A percentile compares a stretch with the other conserved stretches of the same genome.
phyloP scores from a whole-genome alignment of 208 protist genomes.

The Acanthamoeba divionensis region DNA sequence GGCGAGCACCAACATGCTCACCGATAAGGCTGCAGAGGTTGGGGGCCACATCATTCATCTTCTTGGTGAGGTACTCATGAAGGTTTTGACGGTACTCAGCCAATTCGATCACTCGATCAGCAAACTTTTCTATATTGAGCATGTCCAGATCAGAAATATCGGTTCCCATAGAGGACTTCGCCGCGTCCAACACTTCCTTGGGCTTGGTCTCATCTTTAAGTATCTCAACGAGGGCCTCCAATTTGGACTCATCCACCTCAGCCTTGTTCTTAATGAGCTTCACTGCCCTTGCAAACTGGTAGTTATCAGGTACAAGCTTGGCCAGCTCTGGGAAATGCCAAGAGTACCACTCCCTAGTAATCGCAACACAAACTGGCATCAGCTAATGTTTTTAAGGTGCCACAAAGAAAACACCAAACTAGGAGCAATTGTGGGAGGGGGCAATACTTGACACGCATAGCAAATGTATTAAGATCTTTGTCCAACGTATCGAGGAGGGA shows the following conservation, averaged over 20 bases:
- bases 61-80: constrained; percentile 94
- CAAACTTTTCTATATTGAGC: constrained; percentile 92
- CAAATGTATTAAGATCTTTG: constrained; percentile 99
- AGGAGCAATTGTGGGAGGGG: too few species aligned
- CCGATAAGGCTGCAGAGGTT: constrained; percentile 97
- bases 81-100: constrained; percentile 89
- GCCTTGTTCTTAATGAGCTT: constrained; percentile 85
- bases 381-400: background rate
- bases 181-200: constrained; percentile 86
- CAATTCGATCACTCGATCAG: constrained; percentile 90
- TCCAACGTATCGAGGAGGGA: constrained; percentile 97
- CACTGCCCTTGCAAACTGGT: constrained; percentile 90
- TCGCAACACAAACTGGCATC: constrained; percentile 2
- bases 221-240: constrained; percentile 75
- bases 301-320: constrained; percentile 94
- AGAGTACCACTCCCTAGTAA: constrained; percentile 94
- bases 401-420: constrained; percentile 12
- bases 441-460: constrained; percentile 95
- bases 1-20: constrained; percentile 95
- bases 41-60: constrained; percentile 82
- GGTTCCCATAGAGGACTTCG: constrained; percentile 94
- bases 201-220: constrained; percentile 77
- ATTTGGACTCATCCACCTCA: constrained; percentile 47
- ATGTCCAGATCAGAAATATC: constrained; percentile 95
- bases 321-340: constrained; percentile 99